Conservation (phyloP, 257 asterid genomes). For the Penstemon newberryi region DNA sequence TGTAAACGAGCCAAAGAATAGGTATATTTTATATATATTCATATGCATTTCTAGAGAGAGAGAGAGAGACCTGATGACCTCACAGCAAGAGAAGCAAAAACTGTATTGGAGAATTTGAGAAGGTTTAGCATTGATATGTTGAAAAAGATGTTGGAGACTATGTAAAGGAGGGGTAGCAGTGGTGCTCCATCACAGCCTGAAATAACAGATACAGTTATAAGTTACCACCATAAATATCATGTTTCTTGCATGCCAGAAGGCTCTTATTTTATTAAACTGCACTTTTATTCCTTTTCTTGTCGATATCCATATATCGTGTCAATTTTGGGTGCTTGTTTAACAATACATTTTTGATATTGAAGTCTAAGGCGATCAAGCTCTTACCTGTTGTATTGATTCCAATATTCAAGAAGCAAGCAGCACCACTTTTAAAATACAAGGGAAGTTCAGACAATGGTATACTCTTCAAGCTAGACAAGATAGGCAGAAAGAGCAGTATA, state of each 20-base stretch:
- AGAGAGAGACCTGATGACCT: constrained; percentile 65
- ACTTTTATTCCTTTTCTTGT: neutral
- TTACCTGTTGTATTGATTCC: constrained; percentile 63
- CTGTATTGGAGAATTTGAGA: constrained; percentile 66
- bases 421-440: constrained; percentile 67
- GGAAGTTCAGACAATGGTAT: constrained; percentile 79
- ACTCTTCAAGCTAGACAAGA: constrained; percentile 79
- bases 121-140: constrained; percentile 77
- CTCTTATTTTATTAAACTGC: too few species aligned
- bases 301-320: neutral
- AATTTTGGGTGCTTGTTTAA: too few species aligned
- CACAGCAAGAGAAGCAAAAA: constrained; percentile 74
- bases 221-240: neutral
- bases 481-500: constrained; percentile 81
- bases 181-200: constrained; percentile 91
- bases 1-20: too few species aligned
- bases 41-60: too few species aligned
- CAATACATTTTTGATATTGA: too few species aligned
- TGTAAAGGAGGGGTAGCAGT: constrained; percentile 66
- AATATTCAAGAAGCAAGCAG: constrained; percentile 66
- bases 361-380: neutral
- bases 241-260: too few species aligned
- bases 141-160: constrained; percentile 69
- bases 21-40: too few species aligned
- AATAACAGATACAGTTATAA: neutral